A percentile compares a stretch with the other conserved stretches of the same genome.
phyloP scores from a whole-genome alignment of 768 basidiomycete genomes.

The Amanita rimosa region DNA sequence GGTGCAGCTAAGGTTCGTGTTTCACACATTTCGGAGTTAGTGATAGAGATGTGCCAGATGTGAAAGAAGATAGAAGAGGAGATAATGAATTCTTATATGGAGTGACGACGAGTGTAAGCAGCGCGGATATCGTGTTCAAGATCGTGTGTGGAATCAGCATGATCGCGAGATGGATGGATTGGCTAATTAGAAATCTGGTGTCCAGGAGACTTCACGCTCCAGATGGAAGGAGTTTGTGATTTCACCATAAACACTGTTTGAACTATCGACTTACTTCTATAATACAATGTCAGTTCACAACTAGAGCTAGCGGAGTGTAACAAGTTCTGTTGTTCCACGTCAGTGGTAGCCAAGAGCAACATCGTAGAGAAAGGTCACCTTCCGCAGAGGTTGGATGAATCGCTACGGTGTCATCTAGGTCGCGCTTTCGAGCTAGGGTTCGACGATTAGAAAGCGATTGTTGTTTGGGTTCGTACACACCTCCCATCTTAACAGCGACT shows the following conservation, averaged over 20 bases:
- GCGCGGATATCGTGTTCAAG: conserved; percentile 39
- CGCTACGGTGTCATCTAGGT: conserved; percentile 82
- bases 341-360: conserved; percentile 10
- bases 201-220: too few relatives aligned
- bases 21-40: background rate
- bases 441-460: background rate
- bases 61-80: conserved; percentile 25
- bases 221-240: too few relatives aligned
- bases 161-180: conserved; percentile 39
- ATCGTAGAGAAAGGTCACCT: conserved; percentile 28
- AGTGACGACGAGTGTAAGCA: conserved; percentile 45
- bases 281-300: background rate
- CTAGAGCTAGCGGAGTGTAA: conserved; percentile 33
- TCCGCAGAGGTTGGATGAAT: conserved; percentile 86
- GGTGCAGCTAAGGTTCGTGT: conserved; percentile 50
- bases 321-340: conserved; percentile 31
- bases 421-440: conserved; percentile 53
- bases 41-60: conserved; percentile 28
- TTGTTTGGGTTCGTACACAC: conserved; percentile 18
- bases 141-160: conserved; percentile 52
- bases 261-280: background rate
- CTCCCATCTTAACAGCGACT: conserved; percentile 96
- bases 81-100: conserved; percentile 44
- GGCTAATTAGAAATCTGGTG: too few relatives aligned
- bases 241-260: background rate